Conservation (phyloP, 306 rosid species). For the Gynostemma pentaphyllum region DNA sequence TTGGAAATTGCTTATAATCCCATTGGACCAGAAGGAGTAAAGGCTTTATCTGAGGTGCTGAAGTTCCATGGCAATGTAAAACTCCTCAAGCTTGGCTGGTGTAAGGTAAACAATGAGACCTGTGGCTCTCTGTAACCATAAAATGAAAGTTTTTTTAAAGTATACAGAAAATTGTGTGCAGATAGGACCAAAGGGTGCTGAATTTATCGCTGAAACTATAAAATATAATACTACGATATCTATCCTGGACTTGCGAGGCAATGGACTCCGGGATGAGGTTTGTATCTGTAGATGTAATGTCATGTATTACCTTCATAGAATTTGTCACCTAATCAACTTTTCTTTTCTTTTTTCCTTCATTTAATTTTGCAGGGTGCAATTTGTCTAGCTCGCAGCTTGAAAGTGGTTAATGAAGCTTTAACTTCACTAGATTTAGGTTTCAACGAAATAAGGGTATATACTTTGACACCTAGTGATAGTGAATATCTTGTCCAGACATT, state of each 20-base stretch:
- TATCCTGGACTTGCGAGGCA: constrained; percentile 73
- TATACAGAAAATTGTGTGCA: constrained; percentile 19
- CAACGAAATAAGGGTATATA: constrained; percentile 80
- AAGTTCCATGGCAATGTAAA: constrained; percentile 79
- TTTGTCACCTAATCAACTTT: not conserved
- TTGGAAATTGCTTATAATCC: constrained; percentile 93
- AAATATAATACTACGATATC: constrained; percentile 87
- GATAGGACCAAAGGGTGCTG: constrained; percentile 95
- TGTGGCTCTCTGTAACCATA: not conserved
- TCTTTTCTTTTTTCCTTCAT: constrained; percentile 3
- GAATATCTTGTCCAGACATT: not conserved
- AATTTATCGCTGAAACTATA: constrained; percentile 73
- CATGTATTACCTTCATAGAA: not conserved
- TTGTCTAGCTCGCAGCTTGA: constrained; percentile 93
- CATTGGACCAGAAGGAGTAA: constrained; percentile 93
- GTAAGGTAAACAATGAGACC: constrained; percentile 52
- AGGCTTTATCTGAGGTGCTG: constrained; percentile 75
- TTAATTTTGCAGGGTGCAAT: constrained; percentile 70
- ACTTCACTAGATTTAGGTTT: constrained; percentile 83
- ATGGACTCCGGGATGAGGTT: constrained; percentile 88
- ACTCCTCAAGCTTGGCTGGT: constrained; percentile 96
- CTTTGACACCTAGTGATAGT: not conserved
- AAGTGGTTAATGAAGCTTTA: constrained; percentile 94
- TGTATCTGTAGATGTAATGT: constrained; percentile 16
- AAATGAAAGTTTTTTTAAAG: not conserved